Evolutionary conservation across 352 stramenopile species (phyloP).

Genomic region (Globisporangium canariense): DNA sequence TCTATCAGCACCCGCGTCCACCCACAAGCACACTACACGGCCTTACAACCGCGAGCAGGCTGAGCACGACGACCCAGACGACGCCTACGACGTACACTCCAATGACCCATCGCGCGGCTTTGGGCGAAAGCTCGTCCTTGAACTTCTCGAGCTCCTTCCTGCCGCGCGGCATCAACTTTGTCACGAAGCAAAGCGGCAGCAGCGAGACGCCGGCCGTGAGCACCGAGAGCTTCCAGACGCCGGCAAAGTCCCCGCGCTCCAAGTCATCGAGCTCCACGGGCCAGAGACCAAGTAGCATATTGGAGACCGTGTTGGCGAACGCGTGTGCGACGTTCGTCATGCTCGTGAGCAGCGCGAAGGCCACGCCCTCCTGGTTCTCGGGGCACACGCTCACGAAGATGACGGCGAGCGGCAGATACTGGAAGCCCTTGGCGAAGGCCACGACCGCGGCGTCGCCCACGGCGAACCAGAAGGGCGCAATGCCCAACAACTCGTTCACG

Average conservation of each 20-base stretch:
- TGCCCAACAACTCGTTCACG: conserved; percentile 55
- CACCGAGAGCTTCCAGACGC: conserved; percentile 79
- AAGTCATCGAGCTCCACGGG: conserved; percentile 67
- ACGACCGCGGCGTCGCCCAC: conserved; percentile 63
- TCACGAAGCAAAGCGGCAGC: conserved; percentile 46
- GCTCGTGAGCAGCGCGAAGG: conserved; percentile 75
- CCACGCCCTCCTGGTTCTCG: conserved; percentile 67
- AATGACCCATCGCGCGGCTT: conserved; percentile 30
- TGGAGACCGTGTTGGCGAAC: conserved; percentile 71
- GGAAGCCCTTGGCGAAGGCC: conserved; percentile 70
- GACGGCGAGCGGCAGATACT: conserved; percentile 72
- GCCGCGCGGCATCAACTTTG: conserved; percentile 48
- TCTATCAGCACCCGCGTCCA: conserved; percentile 42
- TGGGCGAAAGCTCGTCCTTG: conserved; percentile 41
- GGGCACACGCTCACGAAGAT: conserved; percentile 79
- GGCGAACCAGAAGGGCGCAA: conserved; percentile 76
- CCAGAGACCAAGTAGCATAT: conserved; percentile 73
- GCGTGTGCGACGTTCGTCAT: conserved; percentile 68
- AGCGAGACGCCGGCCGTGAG: conserved; percentile 59
- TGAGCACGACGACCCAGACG: conserved; percentile 60
- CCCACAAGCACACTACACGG: conserved; percentile 68
- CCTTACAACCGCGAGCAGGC: conserved; percentile 56
- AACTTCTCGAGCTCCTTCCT: conserved; percentile 46
- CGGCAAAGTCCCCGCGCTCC: conserved; percentile 41
- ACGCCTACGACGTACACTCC: conserved; percentile 54